Base-by-base conservation (phyloP, 495 filamentous ascomycete genomes). In the Coniosporium apollinis region DNA sequence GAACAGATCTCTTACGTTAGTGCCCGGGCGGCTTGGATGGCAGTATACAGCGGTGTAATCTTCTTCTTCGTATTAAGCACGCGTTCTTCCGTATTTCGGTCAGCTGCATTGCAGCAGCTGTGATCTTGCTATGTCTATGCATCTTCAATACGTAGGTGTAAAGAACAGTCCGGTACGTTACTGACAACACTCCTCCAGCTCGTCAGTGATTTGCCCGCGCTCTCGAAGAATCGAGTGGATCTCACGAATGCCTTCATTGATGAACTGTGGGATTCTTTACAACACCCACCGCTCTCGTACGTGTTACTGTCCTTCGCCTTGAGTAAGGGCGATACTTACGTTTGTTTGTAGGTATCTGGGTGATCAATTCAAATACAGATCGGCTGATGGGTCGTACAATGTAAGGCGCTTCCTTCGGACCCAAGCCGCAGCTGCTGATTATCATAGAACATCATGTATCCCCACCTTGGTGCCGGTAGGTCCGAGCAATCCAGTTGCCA, bases 341-440 rank as follows among this genome's bases (percentile, higher is more conserved):
- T 21, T 10, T 26, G 13, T 15, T 9, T 43, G 66, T 28, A 66
- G 62, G 28, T 80, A 69, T 44, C 58, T 81, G 46, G 77, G 77
- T 14, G 67, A 76, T 36, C 65, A 76, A 28, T 74, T 65, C 45
- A 51, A 62, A 36, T 84, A 81, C 46, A 66, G 79, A n/a, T 65
- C 64, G 30, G 75, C 76, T 2, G 79, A 84, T 58, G 79, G 79
- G n/a, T 79, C 72, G 0, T 66, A 71, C 46, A 72, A 74, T 49
- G 42, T 45, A 28, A 34, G 15, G 16, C 15, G 14, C 5, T 19
- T 19, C 5, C 15, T 4, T 16, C 5, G 16, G 36, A 16, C 18
- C 8, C 15, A 10, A 18, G 17, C 5, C 32, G 18, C 32, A 13
- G 16, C 4, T 5, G 8, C 13, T 2, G 29, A 13, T 16, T 6